Conservation (phyloP, 345 rosid species). For the Syzygium grande region DNA sequence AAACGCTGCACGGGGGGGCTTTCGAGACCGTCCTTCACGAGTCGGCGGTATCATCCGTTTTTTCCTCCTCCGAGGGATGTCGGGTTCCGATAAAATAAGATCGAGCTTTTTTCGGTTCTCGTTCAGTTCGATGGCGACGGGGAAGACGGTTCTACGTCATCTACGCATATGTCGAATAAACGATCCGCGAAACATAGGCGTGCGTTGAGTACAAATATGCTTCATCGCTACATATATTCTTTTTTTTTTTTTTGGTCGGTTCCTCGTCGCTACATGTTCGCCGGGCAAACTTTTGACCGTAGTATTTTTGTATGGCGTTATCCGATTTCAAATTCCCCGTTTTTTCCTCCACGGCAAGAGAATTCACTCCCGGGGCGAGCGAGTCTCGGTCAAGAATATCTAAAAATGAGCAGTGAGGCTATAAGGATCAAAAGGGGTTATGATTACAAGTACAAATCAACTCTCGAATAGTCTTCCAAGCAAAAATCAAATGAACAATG, state of each 20-base stretch:
- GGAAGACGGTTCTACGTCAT: background rate
- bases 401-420: background rate
- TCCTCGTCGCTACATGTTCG: background rate
- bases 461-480: background rate
- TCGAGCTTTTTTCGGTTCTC: background rate
- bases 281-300: rapidly evolving
- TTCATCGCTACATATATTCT: background rate
- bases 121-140: background rate
- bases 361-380: background rate
- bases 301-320: rapidly evolving
- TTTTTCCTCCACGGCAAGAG: background rate
- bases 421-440: too few species aligned
- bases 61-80: background rate
- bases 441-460: background rate
- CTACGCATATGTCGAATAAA: background rate
- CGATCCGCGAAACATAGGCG: rapidly evolving
- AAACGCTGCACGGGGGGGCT: background rate
- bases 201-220: rapidly evolving
- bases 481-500: background rate
- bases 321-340: background rate
- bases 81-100: background rate
- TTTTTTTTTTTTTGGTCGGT: too few species aligned
- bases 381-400: background rate
- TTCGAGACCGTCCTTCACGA: too few species aligned
- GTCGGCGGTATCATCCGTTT: background rate